Evolutionary conservation across 2,329 filamentous ascomycete genomes (phyloP), one percentile per base, ranked within the genome.

Genomic region (Paecilomyces sp.): DNA sequence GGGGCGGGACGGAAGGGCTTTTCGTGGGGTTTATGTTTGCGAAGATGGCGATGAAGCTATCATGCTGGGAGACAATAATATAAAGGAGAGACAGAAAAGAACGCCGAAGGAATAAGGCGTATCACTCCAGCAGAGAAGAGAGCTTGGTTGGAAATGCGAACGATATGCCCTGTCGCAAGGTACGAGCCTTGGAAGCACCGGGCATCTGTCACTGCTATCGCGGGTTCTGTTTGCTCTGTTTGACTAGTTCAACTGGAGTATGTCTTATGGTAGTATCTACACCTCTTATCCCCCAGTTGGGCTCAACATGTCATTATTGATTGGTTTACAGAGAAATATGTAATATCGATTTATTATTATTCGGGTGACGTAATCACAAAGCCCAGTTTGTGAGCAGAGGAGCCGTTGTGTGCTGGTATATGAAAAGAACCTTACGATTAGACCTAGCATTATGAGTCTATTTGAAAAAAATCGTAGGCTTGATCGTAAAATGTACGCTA

Each of bases 41-140:
- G 51, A 54, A n/a, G 18, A 34, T 41, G 51, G 33, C 57, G 34
- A 30, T 28, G 58, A 36, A 24, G 41, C 59, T 64, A 59, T 59
- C 66, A 67, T 67, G 60, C 65, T 67, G 59, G 57, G 54, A 56
- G 51, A 22, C n/a, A 47, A 47, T 47, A 3, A 15, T 15, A 47
- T 47, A 18, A 47, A 18, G 41, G 41, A 47, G n/a, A 22, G 18
- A 18, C n/a, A 8, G 41, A 9, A 9, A 47, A 47, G 41, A 6
- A 47, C 41, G n/a, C 41, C 41, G 15, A 47, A 47, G n/a, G 41
- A 18, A 18, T 18, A 18, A 47, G 41, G 51, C 51, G 28, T 11
- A 28, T 22, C 7, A 25, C 22, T 53, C 51, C 24, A 25, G 28
- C 13, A 53, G 51, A 53, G 24, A 47, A 47, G 41, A 30, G 9